Evolutionary conservation across 306 rosid genomes (phyloP).

Genomic region (Cicer yamashitae): DNA sequence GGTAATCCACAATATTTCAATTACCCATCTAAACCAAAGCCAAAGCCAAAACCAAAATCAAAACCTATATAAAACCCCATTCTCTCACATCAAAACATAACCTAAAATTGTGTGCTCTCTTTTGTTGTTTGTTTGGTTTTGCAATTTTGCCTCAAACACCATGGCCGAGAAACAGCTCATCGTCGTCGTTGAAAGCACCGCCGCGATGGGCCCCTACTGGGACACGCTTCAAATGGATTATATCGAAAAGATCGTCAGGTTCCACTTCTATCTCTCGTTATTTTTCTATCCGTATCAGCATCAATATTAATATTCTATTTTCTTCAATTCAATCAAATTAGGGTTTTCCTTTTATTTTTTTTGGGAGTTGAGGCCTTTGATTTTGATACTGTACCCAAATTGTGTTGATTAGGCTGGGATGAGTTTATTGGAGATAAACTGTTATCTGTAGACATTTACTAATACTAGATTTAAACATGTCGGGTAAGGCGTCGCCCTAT

Average conservation of each 20-base stretch:
- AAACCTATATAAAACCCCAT: not conserved
- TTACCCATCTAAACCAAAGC: not conserved
- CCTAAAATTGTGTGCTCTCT: not conserved
- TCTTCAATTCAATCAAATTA: not conserved
- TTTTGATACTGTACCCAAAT: not conserved
- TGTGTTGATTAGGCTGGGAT: not conserved
- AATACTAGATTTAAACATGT: not conserved
- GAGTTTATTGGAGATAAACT: not conserved
- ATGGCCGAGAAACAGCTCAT: conserved; percentile 89
- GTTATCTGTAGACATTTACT: not conserved
- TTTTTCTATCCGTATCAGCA: not conserved
- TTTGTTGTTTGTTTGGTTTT: not conserved
- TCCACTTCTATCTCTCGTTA: not conserved
- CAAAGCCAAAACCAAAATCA: not conserved
- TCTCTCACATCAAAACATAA: not conserved
- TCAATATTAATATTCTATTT: not conserved
- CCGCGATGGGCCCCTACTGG: conserved; percentile 90
- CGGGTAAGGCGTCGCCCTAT: too few relatives aligned
- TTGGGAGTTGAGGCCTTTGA: not conserved
- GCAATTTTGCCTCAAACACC: not conserved
- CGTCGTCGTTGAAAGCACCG: conserved; percentile 81
- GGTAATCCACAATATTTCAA: not conserved
- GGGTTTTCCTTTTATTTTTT: not conserved
- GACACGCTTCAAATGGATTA: conserved; percentile 63
- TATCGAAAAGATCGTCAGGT: conserved; percentile 84